Evolutionary conservation across 2,329 filamentous ascomycete species (phyloP).

Genomic region (Pyricularia grisea): DNA sequence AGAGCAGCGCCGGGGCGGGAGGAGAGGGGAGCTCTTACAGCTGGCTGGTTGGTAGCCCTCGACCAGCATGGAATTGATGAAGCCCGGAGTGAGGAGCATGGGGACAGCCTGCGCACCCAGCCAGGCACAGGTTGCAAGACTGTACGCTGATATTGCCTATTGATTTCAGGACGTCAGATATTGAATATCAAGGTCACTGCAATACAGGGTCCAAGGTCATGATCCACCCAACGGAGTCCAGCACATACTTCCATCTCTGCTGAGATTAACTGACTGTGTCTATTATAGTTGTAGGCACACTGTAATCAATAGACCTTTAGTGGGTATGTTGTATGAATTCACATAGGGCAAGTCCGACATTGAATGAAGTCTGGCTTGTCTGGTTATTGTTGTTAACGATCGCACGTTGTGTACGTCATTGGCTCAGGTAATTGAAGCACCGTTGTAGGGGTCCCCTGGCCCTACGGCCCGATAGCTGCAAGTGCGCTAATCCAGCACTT

Average conservation of each 20-base stretch:
- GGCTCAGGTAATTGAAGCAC: background rate
- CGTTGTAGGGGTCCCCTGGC: background rate
- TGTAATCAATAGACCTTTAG: background rate
- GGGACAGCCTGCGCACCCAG: conserved; percentile 36
- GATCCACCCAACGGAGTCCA: background rate
- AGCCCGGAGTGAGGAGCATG: conserved; percentile 36
- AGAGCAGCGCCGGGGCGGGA: background rate
- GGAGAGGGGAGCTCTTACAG: conserved; percentile 15
- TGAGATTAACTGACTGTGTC: background rate
- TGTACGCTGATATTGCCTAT: conserved; percentile 40
- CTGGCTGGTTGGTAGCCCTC: conserved; percentile 20
- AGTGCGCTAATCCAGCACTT: background rate
- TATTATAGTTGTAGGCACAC: background rate
- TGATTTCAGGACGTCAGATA: background rate
- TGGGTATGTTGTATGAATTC: background rate
- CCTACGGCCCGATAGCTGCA: background rate
- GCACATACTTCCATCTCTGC: background rate
- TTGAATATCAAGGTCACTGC: background rate
- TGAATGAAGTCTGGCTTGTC: background rate
- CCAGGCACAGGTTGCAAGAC: conserved; percentile 42
- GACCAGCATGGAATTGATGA: conserved; percentile 34
- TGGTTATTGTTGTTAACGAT: background rate
- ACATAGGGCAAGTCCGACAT: background rate
- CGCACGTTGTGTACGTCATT: background rate
- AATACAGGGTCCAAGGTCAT: background rate